These are phyloP conservation scores for Cladosporium sp. DNA, from an alignment of 2,329 filamentous ascomycete genomes.

Conservation along the genomic window DNA sequence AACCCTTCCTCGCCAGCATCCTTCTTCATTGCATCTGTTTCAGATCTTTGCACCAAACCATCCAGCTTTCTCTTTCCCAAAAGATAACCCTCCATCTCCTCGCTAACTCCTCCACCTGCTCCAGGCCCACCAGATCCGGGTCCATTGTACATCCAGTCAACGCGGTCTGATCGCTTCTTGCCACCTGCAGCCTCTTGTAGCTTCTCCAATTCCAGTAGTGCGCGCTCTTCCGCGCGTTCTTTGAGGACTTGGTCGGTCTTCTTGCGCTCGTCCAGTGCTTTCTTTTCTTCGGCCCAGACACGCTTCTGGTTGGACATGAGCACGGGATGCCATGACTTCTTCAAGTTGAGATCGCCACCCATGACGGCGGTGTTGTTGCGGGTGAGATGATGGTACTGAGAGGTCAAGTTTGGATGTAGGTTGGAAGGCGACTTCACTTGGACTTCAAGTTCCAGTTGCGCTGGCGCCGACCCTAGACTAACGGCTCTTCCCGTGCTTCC, in stretches of 20 bases:
- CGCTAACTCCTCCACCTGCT: constrained; percentile 55
- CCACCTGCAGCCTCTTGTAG: constrained; percentile 87
- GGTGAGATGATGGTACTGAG: neutral
- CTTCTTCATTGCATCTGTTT: constrained; percentile 77
- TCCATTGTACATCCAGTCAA: constrained; percentile 98
- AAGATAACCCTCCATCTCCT: constrained; percentile 91
- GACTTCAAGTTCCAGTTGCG: neutral
- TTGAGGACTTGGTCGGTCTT: constrained; percentile 85
- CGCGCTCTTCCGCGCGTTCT: constrained; percentile 88
- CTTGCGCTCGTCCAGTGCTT: constrained; percentile 91
- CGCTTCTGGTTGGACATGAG: constrained; percentile 84
- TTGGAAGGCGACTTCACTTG: constrained; percentile 1
- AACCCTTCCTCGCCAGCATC: constrained; percentile 45
- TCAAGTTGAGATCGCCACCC: constrained; percentile 93
- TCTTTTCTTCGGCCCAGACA: constrained; percentile 88
- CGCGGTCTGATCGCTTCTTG: constrained; percentile 70
- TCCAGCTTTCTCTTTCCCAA: constrained; percentile 91
- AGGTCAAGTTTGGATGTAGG: neutral
- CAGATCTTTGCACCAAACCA: constrained; percentile 73
- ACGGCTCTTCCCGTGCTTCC: neutral
- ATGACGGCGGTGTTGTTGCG: constrained; percentile 50
- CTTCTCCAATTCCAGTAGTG: constrained; percentile 84
- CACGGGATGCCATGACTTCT: constrained; percentile 86
- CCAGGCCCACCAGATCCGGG: constrained; percentile 72
- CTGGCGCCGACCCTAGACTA: neutral